Base-by-base conservation (phyloP, 352 stramenopile genomes). In the Pythium volutum region DNA sequence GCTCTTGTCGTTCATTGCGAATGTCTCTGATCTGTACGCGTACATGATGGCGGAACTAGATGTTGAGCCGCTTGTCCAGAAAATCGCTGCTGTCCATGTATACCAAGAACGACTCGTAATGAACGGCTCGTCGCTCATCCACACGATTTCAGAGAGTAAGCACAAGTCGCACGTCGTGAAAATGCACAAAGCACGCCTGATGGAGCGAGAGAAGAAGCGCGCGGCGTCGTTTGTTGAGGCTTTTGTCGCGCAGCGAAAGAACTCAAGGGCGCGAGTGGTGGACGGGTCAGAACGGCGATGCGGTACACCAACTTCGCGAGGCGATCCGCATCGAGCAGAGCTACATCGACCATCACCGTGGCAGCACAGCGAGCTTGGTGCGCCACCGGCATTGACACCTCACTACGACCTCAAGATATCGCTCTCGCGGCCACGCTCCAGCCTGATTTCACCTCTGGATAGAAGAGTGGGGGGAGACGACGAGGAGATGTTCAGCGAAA, bases 1-100 rank as follows among this genome's bases (percentile, higher is more conserved):
- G 25, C 73, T 89, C 48, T 65, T 90, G n/a, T 69, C 72, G 29
- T 66, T 69, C 3, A 10, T 90, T 7, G 64, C 66, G 1, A 69
- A 82, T 7, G 68, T 77, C 49, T 88, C 79, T 1, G 53, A 69
- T 14, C 47, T 87, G 15, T 78, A 84, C 48, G 81, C 81, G 8
- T 88, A 77, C 42, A 76, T 76, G 66, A 84, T 90, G 79, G 71
- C 61, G 16, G 74, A 87, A 68, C 43, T 72, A 16, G 66, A 75
- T 26, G 7, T 79, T 14, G 71, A 72, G 34, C 58, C 74, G 11
- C 65, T 81, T 16, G 48, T 90, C 25, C 74, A 81, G 41, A 88
- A 90, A 61, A 66, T 68, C 38, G 63, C 73, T 22, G 50, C 55
- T 3, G 70, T 84, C 38, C 77, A 90, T 62, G 64, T 62, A 26